Evolutionary conservation across 2,329 filamentous ascomycete species (phyloP), one percentile per base, ranked within the genome.

Genomic region (Sporothrix protearum): DNA sequence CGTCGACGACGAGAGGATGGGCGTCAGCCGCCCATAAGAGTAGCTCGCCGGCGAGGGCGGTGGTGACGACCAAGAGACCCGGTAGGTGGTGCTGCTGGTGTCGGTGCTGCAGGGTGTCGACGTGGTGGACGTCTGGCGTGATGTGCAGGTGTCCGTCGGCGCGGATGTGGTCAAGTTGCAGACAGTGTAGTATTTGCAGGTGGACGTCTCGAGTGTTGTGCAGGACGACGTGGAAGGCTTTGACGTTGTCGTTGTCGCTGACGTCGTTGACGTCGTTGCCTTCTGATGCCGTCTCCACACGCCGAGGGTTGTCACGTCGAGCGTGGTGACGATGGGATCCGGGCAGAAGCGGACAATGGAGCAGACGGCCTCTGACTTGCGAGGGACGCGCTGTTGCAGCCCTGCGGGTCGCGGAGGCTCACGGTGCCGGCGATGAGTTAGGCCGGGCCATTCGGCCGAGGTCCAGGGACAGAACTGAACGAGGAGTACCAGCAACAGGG

Each of bases 81-180:
- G 49, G 36, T 39, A 57, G 51, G 49, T 59, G 51, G n/a, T 69
- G 36, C 67, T 69, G 49, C 22, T 69, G 36, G 53, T 69, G 36
- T 55, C 55, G 53, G 39, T 69, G 57, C 71, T 66, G 66, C 61
- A 71, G 42, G 42, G 12, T 1, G 42, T 10, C 2, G 68, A 10
- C 12, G 36, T 25, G 19, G 64, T 53, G 10, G 45, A n/a, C 10
- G 67, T 45, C 19, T 69, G 28, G n/a, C n/a, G n/a, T n/a, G n/a
- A n/a, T 1, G 36, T 47, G 7, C 67, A 69, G 5, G 53, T 33
- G 22, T 42, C 66, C 8, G 36, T 47, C 22, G 67, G 22, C 9
- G 67, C 63, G 6, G 63, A 39, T 0, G 36, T 22, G 0, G 39
- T 47, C 55, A 61, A 9, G 28, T 59, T 69, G 53, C 68, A 69